Conservation (phyloP, 352 stramenopile species). For the Thalassiosira oceanica region DNA sequence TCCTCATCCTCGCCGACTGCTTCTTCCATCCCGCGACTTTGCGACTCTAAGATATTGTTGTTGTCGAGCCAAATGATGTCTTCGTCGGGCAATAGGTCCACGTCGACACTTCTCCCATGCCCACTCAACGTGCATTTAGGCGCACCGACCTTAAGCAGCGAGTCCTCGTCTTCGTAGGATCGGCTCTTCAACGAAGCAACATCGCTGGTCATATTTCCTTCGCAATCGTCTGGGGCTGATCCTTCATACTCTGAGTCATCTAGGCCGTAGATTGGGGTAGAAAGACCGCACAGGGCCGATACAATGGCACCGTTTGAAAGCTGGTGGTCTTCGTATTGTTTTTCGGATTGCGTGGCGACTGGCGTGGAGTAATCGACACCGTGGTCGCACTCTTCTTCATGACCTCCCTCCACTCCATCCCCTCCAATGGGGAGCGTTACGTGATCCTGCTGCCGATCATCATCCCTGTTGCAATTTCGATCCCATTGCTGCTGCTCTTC, state of each 20-base stretch:
- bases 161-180: constrained; percentile 10
- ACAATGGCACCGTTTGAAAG: background rate
- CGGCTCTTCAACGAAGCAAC: constrained; percentile 10
- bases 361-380: too few species aligned
- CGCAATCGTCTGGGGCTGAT: constrained; percentile 18
- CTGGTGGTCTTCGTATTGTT: too few species aligned
- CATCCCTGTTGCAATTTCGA: background rate
- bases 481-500: background rate
- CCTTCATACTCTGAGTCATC: constrained; percentile 34
- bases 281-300: constrained; percentile 28
- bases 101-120: constrained; percentile 38
- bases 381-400: too few species aligned
- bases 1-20: too few species aligned
- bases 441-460: background rate
- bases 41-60: too few species aligned
- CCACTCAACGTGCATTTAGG: constrained; percentile 28
- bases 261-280: background rate
- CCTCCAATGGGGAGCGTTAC: background rate
- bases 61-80: too few species aligned
- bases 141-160: constrained; percentile 21
- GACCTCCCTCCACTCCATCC: too few species aligned
- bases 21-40: too few species aligned
- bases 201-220: constrained; percentile 30
- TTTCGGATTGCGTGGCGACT: too few species aligned
- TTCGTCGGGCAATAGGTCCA: too few species aligned